These are phyloP conservation scores for Hibiscus syriacus DNA, from an alignment of 345 rosid genomes.

Conservation along the genomic window DNA sequence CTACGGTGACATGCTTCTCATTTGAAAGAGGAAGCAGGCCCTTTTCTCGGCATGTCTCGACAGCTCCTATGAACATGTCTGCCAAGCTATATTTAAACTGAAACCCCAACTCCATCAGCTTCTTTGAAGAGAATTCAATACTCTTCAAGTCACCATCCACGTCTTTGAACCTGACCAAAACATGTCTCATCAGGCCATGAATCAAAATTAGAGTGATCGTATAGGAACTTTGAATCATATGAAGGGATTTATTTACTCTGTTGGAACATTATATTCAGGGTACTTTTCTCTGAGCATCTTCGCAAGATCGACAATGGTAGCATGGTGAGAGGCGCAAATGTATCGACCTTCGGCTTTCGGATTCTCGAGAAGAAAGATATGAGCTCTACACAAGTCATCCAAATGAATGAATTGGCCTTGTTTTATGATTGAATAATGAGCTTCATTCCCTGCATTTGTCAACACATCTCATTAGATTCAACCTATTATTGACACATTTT, in stretches of 20 bases:
- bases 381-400: slow-evolving; percentile 40
- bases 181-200: not conserved
- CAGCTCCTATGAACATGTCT: slow-evolving; percentile 29
- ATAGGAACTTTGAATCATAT: not conserved
- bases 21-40: slow-evolving; percentile 22
- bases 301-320: slow-evolving; percentile 28
- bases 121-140: slow-evolving; percentile 23
- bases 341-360: slow-evolving; percentile 39
- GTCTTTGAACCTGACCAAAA: slow-evolving; percentile 15
- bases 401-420: slow-evolving; percentile 16
- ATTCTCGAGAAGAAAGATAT: slow-evolving; percentile 29
- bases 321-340: slow-evolving; percentile 32
- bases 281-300: slow-evolving; percentile 21
- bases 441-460: slow-evolving; percentile 16
- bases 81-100: slow-evolving; percentile 22
- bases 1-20: not conserved
- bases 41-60: slow-evolving; percentile 25
- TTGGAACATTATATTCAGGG: slow-evolving; percentile 31
- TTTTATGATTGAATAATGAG: slow-evolving; percentile 13
- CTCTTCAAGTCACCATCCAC: slow-evolving; percentile 11
- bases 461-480: not conserved
- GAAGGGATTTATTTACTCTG: slow-evolving; percentile 15
- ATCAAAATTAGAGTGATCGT: not conserved
- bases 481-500: not conserved
- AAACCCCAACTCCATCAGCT: slow-evolving; percentile 30